Conservation (phyloP, 179 eudicot species). For the Silene noctiflora region DNA sequence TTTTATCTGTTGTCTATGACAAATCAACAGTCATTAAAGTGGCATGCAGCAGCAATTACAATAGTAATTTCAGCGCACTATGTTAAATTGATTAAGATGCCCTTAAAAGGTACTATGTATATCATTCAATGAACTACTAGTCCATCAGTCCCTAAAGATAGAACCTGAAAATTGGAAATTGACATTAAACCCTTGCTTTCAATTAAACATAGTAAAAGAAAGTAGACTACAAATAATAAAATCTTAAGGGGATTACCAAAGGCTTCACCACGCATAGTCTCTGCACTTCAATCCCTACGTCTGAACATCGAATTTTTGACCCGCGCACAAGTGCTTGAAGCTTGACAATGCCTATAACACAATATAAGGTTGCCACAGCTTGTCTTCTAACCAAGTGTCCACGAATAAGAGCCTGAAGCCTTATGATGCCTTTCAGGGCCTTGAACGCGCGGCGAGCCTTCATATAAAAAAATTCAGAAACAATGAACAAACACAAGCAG, state of each 20-base stretch:
- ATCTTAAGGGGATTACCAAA: constrained; percentile 38
- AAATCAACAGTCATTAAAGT: too few species aligned
- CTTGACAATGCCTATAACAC: constrained; percentile 71
- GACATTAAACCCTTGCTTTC: too few species aligned
- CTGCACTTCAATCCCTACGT: constrained; percentile 46
- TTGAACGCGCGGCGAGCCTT: constrained; percentile 98
- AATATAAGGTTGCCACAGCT: constrained; percentile 82
- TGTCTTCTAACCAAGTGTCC: constrained; percentile 97
- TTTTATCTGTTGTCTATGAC: too few species aligned
- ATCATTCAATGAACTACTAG: too few species aligned
- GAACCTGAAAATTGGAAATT: too few species aligned
- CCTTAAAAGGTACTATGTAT: too few species aligned
- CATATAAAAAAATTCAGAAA: constrained; percentile 29
- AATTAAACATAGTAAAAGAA: too few species aligned
- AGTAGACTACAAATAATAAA: not conserved
- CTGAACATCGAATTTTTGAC: constrained; percentile 60
- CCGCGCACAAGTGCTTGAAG: constrained; percentile 87
- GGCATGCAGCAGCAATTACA: too few species aligned
- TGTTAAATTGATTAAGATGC: too few species aligned
- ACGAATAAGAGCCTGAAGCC: constrained; percentile 97
- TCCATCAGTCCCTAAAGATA: too few species aligned
- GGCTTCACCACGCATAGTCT: constrained; percentile 37
- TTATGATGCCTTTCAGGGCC: constrained; percentile 95
- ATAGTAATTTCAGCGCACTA: too few species aligned
- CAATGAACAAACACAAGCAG: not conserved